These are phyloP conservation scores for Curvularia lunata DNA, from an alignment of 2,329 filamentous ascomycete genomes.

Conservation along the genomic window DNA sequence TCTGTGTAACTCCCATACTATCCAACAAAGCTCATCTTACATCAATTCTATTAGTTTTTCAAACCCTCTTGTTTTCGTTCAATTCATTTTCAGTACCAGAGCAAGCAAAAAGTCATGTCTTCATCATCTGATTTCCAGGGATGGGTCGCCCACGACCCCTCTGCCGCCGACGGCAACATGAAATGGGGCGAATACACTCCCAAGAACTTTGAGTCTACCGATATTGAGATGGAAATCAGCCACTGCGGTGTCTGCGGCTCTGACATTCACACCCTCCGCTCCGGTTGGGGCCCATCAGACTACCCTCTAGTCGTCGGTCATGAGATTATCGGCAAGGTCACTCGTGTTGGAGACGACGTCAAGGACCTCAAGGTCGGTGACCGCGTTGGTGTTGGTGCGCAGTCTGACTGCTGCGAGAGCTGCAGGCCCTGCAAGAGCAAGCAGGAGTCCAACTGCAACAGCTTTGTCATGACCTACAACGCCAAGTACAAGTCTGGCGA, in stretches of 20 bases:
- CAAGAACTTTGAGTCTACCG: slow-evolving; percentile 68
- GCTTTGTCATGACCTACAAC: slow-evolving; percentile 55
- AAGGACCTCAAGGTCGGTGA: slow-evolving; percentile 66
- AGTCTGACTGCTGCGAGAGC: slow-evolving; percentile 56
- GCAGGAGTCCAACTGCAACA: slow-evolving; percentile 54
- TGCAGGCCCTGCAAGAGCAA: slow-evolving; percentile 57
- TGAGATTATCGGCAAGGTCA: slow-evolving; percentile 50
- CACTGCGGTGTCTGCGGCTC: slow-evolving; percentile 51
- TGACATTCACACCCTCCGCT: slow-evolving; percentile 46
- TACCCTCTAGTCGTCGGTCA: slow-evolving; percentile 55
- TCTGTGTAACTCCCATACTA: background rate
- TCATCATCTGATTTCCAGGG: slow-evolving; percentile 57
- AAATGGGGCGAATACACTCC: slow-evolving; percentile 56
- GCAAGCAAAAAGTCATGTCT: slow-evolving; percentile 23
- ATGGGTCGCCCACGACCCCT: slow-evolving; percentile 61
- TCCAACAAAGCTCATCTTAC: background rate
- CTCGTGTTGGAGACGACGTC: slow-evolving; percentile 50
- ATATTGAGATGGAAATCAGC: slow-evolving; percentile 54
- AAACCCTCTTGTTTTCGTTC: background rate
- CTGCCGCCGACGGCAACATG: slow-evolving; percentile 61
- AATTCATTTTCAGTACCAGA: background rate
- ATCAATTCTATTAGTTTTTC: background rate
- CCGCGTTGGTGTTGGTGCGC: slow-evolving; percentile 61
- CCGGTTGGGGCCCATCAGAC: slow-evolving; percentile 57
- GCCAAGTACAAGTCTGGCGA: slow-evolving; percentile 61